A percentile compares a stretch with the other conserved stretches of the same genome.
These are phyloP conservation scores for Oryza glaberrima DNA, from an alignment of 176 grass and related monocot species.

Conservation along the genomic window DNA sequence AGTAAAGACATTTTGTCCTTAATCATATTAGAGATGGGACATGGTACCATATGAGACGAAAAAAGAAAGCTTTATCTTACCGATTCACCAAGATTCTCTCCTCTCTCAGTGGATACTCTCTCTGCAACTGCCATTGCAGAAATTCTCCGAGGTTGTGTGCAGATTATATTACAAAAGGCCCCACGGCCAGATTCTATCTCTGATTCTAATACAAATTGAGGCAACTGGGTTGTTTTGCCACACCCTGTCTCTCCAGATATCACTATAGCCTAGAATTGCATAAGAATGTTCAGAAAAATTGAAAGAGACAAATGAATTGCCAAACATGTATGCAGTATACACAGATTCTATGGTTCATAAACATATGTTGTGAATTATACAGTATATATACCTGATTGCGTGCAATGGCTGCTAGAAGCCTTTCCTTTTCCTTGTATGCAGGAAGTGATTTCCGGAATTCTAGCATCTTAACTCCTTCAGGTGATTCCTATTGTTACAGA, in stretches of 20 bases:
- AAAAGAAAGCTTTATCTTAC: conserved; percentile 46
- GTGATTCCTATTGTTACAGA: conserved; percentile 71
- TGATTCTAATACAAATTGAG: conserved; percentile 92
- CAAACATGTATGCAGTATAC: background rate
- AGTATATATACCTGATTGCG: conserved; percentile 78
- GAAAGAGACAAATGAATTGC: conserved; percentile 23
- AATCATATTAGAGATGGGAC: conserved; percentile 27
- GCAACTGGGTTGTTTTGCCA: conserved; percentile 96
- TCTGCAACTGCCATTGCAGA: conserved; percentile 97
- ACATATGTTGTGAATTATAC: background rate
- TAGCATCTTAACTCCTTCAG: conserved; percentile 79
- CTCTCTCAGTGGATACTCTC: conserved; percentile 96
- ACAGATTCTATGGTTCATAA: conserved; percentile 18
- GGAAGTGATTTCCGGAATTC: conserved; percentile 86
- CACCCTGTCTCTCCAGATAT: conserved; percentile 96
- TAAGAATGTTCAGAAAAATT: conserved; percentile 33
- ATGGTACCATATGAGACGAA: conserved; percentile 10
- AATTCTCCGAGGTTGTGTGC: conserved; percentile 94
- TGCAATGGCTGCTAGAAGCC: conserved; percentile 85
- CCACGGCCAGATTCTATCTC: conserved; percentile 97
- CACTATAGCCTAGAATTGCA: conserved; percentile 70
- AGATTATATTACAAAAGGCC: conserved; percentile 97
- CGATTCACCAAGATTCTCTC: conserved; percentile 92
- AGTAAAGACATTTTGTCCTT: conserved; percentile 44
- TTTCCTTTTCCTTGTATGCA: conserved; percentile 91